Evolutionary conservation across 306 rosid genomes (phyloP).

Genomic region (Castanospermum australe): DNA sequence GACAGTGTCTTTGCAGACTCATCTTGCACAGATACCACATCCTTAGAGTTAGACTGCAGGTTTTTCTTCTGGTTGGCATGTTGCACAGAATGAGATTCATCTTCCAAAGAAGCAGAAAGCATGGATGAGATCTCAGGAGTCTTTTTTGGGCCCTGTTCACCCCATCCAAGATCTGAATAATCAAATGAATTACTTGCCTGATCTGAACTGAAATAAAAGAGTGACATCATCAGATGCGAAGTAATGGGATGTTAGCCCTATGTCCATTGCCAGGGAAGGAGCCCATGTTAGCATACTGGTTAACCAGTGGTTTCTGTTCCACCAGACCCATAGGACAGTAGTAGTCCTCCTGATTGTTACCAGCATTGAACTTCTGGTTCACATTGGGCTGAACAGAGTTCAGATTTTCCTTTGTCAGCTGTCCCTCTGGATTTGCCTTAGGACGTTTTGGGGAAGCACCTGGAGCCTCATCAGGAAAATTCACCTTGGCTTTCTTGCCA

Average conservation of each 20-base stretch:
- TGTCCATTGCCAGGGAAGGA: slow-evolving; percentile 42
- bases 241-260: slow-evolving; percentile 32
- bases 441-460: slow-evolving; percentile 35
- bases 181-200: slow-evolving; percentile 78
- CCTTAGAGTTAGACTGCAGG: slow-evolving; percentile 43
- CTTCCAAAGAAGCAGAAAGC: slow-evolving; percentile 53
- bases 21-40: slow-evolving; percentile 26
- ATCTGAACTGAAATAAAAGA: slow-evolving; percentile 55
- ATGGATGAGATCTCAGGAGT: slow-evolving; percentile 77
- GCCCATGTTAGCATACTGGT: slow-evolving; percentile 43
- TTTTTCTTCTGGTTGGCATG: slow-evolving; percentile 46
- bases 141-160: slow-evolving; percentile 59
- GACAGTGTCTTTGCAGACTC: slow-evolving; percentile 52
- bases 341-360: slow-evolving; percentile 33
- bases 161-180: slow-evolving; percentile 61
- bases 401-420: slow-evolving; percentile 27
- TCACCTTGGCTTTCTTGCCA: slow-evolving; percentile 88
- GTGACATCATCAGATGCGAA: slow-evolving; percentile 36
- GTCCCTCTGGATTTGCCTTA: slow-evolving; percentile 37
- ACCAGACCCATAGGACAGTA: slow-evolving; percentile 40
- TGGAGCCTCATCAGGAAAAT: slow-evolving; percentile 71
- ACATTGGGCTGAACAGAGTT: slow-evolving; percentile 40
- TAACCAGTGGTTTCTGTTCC: slow-evolving; percentile 63
- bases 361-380: slow-evolving; percentile 35
- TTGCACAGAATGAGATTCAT: slow-evolving; percentile 41